phyloP scores from a whole-genome alignment of 768 basidiomycete species.

The Tulasnella sp. region DNA sequence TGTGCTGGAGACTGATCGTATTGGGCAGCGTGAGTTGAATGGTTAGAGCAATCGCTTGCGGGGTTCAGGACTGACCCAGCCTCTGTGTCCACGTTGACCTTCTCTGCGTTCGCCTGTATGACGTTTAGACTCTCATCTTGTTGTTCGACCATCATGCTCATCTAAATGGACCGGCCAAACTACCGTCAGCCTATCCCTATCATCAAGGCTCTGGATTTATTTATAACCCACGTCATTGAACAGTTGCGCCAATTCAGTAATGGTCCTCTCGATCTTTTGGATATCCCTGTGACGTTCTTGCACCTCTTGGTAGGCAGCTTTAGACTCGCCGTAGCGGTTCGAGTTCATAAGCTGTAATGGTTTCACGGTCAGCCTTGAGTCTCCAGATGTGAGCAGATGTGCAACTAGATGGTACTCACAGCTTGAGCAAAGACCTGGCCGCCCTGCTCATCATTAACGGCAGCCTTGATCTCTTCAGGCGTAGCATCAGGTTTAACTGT shows the following conservation, averaged over 20 bases:
- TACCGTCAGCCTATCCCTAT: background rate
- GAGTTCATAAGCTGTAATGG: conserved; percentile 31
- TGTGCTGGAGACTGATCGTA: conserved; percentile 73
- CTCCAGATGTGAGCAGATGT: background rate
- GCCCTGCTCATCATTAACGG: conserved; percentile 29
- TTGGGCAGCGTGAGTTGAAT: conserved; percentile 1
- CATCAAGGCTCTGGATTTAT: no score
- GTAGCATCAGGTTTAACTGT: conserved; percentile 34
- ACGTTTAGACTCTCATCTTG: conserved; percentile 36
- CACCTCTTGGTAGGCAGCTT: conserved; percentile 36
- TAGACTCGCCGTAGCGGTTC: conserved; percentile 34
- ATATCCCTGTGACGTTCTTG: conserved; percentile 39
- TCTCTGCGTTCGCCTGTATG: conserved; percentile 33
- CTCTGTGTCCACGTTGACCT: conserved; percentile 34
- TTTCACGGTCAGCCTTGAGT: background rate
- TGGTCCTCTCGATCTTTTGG: conserved; percentile 37
- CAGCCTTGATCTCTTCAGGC: conserved; percentile 32
- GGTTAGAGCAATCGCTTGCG: background rate
- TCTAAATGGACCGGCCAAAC: conserved; percentile 20
- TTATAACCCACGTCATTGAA: conserved; percentile 32
- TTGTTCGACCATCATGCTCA: conserved; percentile 36
- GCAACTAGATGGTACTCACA: conserved; percentile 13
- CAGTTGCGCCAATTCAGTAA: conserved; percentile 39
- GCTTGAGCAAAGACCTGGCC: conserved; percentile 32
- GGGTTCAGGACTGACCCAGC: conserved; percentile 26